Evolutionary conservation across 2,329 filamentous ascomycete species (phyloP).

Genomic region (Zymoseptoria passerinii): DNA sequence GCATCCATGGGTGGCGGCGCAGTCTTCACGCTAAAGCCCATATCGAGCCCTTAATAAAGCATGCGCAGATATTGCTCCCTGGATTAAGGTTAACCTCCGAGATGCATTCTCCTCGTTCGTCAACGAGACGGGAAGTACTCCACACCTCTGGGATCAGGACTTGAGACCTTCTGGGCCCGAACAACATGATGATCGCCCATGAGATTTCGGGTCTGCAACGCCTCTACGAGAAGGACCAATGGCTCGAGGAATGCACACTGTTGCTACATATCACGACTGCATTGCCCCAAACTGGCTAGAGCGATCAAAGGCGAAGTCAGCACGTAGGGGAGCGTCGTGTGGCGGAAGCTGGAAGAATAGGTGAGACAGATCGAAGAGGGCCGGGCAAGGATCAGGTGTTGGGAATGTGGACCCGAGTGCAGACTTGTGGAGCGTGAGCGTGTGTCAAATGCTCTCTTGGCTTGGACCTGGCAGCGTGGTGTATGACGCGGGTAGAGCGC

Average conservation of each 20-base stretch:
- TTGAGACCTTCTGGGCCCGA: not conserved
- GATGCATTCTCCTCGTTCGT: not conserved
- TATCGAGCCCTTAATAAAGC: not conserved
- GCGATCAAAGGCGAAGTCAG: slow-evolving; percentile 8
- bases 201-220: too few species aligned
- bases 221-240: not conserved
- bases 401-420: not conserved
- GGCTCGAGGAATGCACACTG: not conserved
- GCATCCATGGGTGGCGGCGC: not conserved
- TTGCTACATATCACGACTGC: slow-evolving; percentile 5
- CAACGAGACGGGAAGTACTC: not conserved
- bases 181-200: too few species aligned
- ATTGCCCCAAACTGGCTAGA: slow-evolving; percentile 14
- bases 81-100: not conserved
- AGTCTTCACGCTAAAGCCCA: not conserved
- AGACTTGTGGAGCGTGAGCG: slow-evolving; percentile 10
- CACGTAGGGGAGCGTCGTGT: not conserved
- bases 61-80: not conserved
- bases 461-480: slow-evolving; percentile 11
- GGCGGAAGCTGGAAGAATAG: not conserved
- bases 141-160: not conserved
- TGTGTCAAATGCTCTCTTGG: slow-evolving; percentile 18
- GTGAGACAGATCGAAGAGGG: not conserved
- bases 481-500: slow-evolving; percentile 15
- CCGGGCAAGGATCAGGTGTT: not conserved